Evolutionary conservation across 139 green algal species (phyloP).

Genomic region (Picochlorum sp.): DNA sequence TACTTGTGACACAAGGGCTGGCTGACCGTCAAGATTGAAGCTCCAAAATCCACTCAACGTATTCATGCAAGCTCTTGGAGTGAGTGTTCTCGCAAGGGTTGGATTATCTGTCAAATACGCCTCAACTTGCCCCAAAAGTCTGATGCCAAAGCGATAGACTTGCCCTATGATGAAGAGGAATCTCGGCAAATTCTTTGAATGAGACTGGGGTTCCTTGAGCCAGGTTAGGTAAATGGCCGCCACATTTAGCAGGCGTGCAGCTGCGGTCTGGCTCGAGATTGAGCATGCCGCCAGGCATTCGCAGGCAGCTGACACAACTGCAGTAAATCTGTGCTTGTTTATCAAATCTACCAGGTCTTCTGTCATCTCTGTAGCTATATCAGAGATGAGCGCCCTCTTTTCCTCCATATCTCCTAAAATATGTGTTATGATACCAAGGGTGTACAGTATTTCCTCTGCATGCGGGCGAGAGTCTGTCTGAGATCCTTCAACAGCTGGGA

Average conservation of each 20-base stretch:
- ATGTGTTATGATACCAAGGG: slow-evolving; percentile 41
- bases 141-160: slow-evolving; percentile 49
- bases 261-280: slow-evolving; percentile 12
- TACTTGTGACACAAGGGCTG: slow-evolving; percentile 14
- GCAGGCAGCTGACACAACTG: slow-evolving; percentile 40
- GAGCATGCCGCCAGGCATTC: slow-evolving; percentile 45
- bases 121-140: slow-evolving; percentile 35
- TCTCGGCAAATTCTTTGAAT: slow-evolving; percentile 11
- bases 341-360: slow-evolving; percentile 46
- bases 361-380: slow-evolving; percentile 34
- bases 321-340: slow-evolving; percentile 24
- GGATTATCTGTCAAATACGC: not conserved
- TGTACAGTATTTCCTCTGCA: slow-evolving; percentile 48
- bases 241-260: slow-evolving; percentile 19
- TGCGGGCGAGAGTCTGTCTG: slow-evolving; percentile 8
- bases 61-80: slow-evolving; percentile 28
- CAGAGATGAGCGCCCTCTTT: slow-evolving; percentile 11
- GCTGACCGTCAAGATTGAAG: not conserved
- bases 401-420: slow-evolving; percentile 25
- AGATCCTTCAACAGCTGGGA: not conserved
- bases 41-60: slow-evolving; percentile 32
- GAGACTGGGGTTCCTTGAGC: slow-evolving; percentile 16
- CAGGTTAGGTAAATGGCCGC: slow-evolving; percentile 7
- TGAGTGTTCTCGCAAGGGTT: not conserved
- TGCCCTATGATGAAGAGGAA: slow-evolving; percentile 65